phyloP scores from a whole-genome alignment of 768 basidiomycete genomes.

The Filobasidium floriforme region DNA sequence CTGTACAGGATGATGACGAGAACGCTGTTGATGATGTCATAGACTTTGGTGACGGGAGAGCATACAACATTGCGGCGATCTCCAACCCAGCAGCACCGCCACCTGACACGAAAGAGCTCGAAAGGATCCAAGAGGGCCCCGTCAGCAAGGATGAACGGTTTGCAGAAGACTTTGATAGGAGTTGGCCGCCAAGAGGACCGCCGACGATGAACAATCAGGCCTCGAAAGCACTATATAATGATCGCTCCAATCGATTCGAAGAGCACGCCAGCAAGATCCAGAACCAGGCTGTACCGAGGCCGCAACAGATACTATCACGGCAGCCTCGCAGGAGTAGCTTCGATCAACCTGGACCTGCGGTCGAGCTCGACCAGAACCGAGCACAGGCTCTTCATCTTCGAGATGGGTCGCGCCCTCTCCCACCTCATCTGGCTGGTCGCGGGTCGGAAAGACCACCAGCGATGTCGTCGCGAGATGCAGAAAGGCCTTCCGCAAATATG shows the following conservation, averaged over 20 bases:
- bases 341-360: background rate
- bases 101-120: constrained; percentile 6
- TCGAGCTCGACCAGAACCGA: background rate
- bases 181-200: constrained; percentile 71
- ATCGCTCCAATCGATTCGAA: constrained; percentile 81
- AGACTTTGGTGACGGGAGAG: constrained; percentile 90
- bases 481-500: background rate
- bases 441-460: background rate
- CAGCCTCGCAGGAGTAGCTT: background rate
- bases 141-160: constrained; percentile 81
- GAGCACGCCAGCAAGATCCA: constrained; percentile 48
- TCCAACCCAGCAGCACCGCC: constrained; percentile 34
- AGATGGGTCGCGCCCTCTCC: background rate
- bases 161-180: constrained; percentile 88
- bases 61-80: constrained; percentile 64
- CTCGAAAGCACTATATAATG: constrained; percentile 70
- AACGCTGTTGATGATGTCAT: constrained; percentile 81
- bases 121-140: constrained; percentile 44
- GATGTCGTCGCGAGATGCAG: background rate
- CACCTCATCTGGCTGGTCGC: constrained; percentile 27
- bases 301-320: constrained; percentile 18
- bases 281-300: constrained; percentile 13
- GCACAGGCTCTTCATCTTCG: background rate
- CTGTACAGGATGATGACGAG: constrained; percentile 59
- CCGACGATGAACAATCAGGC: background rate